Evolutionary conservation across 2,329 filamentous ascomycete genomes (phyloP).

Genomic region (Aureobasidium pullulans): DNA sequence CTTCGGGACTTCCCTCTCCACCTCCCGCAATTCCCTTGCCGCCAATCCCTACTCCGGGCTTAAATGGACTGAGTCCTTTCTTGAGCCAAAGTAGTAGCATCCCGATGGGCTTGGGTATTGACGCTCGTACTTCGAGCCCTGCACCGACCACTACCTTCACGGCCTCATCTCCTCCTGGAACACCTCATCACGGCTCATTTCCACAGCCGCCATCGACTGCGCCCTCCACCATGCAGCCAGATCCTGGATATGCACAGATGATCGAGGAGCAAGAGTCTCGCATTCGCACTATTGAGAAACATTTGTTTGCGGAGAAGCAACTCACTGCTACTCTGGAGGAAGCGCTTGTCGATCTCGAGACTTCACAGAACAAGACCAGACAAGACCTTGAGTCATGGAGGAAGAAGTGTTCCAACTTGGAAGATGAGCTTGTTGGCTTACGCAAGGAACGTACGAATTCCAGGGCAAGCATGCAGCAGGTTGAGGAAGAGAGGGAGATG

Average conservation of each 20-base stretch:
- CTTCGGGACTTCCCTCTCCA: slow-evolving; percentile 74
- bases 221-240: slow-evolving; percentile 32
- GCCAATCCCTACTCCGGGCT: slow-evolving; percentile 58
- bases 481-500: slow-evolving; percentile 95
- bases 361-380: slow-evolving; percentile 86
- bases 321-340: slow-evolving; percentile 92
- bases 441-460: slow-evolving; percentile 51
- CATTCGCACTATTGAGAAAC: slow-evolving; percentile 93
- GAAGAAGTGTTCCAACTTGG: slow-evolving; percentile 71
- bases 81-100: background rate
- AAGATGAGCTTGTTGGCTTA: slow-evolving; percentile 60
- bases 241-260: slow-evolving; percentile 62
- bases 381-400: slow-evolving; percentile 84
- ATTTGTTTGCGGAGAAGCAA: slow-evolving; percentile 91
- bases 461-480: slow-evolving; percentile 68
- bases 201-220: slow-evolving; percentile 34
- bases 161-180: slow-evolving; percentile 26
- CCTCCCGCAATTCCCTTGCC: slow-evolving; percentile 94
- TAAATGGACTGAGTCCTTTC: slow-evolving; percentile 24
- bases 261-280: slow-evolving; percentile 92
- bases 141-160: slow-evolving; percentile 29
- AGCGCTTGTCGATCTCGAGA: slow-evolving; percentile 87
- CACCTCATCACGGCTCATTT: slow-evolving; percentile 26
- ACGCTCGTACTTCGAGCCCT: slow-evolving; percentile 46
- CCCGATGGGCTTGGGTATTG: slow-evolving; percentile 19